These are phyloP conservation scores for Ceratocystis cubensis DNA, from an alignment of 2,329 filamentous ascomycete genomes.

Conservation along the genomic window DNA sequence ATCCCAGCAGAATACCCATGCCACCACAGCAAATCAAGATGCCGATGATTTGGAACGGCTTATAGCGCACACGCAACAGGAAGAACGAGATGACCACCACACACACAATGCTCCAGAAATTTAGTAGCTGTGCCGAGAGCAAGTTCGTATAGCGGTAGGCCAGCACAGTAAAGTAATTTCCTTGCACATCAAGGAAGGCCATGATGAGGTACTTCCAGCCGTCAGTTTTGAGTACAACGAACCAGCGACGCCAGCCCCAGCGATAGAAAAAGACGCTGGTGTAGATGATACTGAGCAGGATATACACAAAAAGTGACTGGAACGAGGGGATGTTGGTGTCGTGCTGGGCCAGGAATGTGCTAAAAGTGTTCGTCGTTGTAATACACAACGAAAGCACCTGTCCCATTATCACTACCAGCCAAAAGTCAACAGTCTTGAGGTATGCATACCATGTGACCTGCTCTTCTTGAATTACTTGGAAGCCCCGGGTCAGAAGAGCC, in stretches of 20 bases:
- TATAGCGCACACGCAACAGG: conserved; percentile 80
- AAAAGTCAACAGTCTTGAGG: conserved; percentile 75
- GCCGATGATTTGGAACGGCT: conserved; percentile 68
- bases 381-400: conserved; percentile 82
- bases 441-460: conserved; percentile 56
- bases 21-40: conserved; percentile 87
- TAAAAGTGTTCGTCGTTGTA: conserved; percentile 86
- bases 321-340: conserved; percentile 82
- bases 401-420: conserved; percentile 65
- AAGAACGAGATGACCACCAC: conserved; percentile 77
- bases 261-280: conserved; percentile 64
- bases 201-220: conserved; percentile 94
- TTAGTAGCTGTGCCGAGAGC: conserved; percentile 84
- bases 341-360: conserved; percentile 51
- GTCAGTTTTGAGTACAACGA: conserved; percentile 49
- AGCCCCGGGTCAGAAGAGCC: conserved; percentile 37
- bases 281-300: conserved; percentile 71
- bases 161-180: conserved; percentile 95
- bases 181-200: conserved; percentile 84
- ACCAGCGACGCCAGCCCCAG: conserved; percentile 64
- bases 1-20: conserved; percentile 73
- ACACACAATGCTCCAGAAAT: conserved; percentile 95
- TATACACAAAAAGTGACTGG: conserved; percentile 92
- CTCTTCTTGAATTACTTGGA: conserved; percentile 43
- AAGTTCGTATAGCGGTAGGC: conserved; percentile 90